Percentiles rank a stretch among this genome's conserved stretches.
Conservation (phyloP, 768 basidiomycete genomes). For the Boletus reticuloceps region DNA sequence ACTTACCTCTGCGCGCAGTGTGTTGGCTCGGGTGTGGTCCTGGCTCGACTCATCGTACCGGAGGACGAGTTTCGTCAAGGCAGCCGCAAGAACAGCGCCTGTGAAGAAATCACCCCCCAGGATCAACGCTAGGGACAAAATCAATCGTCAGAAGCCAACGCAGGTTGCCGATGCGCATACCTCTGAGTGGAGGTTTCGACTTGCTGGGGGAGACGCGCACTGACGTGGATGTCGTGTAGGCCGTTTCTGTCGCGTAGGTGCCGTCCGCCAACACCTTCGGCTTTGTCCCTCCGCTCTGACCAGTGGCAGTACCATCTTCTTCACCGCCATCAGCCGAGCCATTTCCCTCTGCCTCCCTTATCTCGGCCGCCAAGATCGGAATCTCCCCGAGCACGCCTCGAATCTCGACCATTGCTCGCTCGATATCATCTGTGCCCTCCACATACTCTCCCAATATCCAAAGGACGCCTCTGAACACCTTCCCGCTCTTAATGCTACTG, state of each 20-base stretch:
- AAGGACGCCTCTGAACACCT: slow-evolving; percentile 92
- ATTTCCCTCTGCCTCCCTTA: slow-evolving; percentile 64
- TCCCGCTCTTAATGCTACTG: slow-evolving; percentile 88
- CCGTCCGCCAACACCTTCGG: slow-evolving; percentile 91
- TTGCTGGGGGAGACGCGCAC: slow-evolving; percentile 79
- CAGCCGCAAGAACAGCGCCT: slow-evolving; percentile 82
- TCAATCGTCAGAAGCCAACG: not conserved
- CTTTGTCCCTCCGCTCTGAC: slow-evolving; percentile 47
- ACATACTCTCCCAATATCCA: slow-evolving; percentile 99
- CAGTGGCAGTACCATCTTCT: slow-evolving; percentile 35
- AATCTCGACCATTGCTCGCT: slow-evolving; percentile 70
- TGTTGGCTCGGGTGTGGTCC: slow-evolving; percentile 61
- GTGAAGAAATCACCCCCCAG: slow-evolving; percentile 98
- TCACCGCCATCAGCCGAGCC: slow-evolving; percentile 46
- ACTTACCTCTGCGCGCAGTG: slow-evolving; percentile 78
- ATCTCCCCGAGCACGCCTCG: slow-evolving; percentile 91
- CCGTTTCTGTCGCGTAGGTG: slow-evolving; percentile 96
- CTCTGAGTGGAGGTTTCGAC: slow-evolving; percentile 87
- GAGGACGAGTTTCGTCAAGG: slow-evolving; percentile 88
- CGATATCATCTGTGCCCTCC: slow-evolving; percentile 62
- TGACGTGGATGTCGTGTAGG: slow-evolving; percentile 63
- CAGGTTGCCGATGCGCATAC: slow-evolving; percentile 36
- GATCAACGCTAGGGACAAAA: slow-evolving; percentile 59
- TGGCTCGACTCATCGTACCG: slow-evolving; percentile 54
- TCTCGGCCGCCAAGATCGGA: slow-evolving; percentile 93